Percentiles rank a stretch among this genome's conserved stretches.
phyloP scores from a whole-genome alignment of 179 eudicot genomes.

The Spinacia oleracea region DNA sequence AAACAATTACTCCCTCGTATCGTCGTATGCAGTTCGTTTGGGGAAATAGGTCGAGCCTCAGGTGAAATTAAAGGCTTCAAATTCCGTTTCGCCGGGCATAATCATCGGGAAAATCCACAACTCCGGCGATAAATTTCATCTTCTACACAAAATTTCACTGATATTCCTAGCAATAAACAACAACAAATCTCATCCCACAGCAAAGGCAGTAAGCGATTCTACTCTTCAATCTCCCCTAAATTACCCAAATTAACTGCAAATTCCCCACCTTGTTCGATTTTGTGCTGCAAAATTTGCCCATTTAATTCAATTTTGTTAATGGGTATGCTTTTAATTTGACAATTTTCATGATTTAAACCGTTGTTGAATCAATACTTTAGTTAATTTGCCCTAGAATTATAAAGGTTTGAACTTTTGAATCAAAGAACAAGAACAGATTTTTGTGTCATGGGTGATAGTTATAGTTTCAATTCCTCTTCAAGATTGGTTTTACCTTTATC shows the following conservation, averaged over 20 bases:
- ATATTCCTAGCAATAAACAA: not conserved
- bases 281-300: not conserved
- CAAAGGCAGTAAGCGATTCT: not conserved
- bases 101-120: not conserved
- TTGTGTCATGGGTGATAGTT: constrained; percentile 29
- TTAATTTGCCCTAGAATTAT: constrained; percentile 10
- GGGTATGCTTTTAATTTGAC: not conserved
- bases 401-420: constrained; percentile 13
- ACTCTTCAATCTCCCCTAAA: not conserved
- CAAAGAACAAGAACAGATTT: not conserved
- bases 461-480: constrained; percentile 16
- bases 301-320: not conserved
- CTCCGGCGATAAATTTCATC: not conserved
- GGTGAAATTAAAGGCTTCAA: not conserved
- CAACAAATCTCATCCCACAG: not conserved
- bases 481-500: constrained; percentile 14
- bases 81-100: not conserved
- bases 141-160: not conserved
- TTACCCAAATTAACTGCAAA: not conserved
- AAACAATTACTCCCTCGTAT: too few relatives aligned
- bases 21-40: too few relatives aligned
- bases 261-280: not conserved
- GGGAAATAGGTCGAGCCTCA: too few relatives aligned
- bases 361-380: not conserved
- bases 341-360: not conserved